Base-by-base conservation (phyloP, 148 eudicot species). In the Camellia lanceoleosa region DNA sequence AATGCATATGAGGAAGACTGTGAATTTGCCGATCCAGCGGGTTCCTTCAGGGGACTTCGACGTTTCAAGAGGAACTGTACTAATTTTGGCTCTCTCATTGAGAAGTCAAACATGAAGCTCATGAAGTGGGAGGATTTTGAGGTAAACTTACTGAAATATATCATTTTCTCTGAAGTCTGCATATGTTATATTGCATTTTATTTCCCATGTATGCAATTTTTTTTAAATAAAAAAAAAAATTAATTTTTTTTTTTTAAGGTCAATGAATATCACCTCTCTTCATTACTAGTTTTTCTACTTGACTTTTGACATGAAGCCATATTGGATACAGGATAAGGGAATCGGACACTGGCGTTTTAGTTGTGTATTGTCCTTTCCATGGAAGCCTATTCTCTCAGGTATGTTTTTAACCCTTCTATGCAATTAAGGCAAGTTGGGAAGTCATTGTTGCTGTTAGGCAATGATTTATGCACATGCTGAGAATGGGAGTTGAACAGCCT, bases 371-470 rank as follows among this genome's bases (percentile, higher is more conserved):
- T 87, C 94, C 19, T 92, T 96, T 79, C 99, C 99, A 56, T 96
- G 99, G 99, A 92, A 83, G 87, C 99, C 99, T 71, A 96, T 96
- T 68, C 99, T 96, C 80, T 96, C 99, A 74, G 99, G 99, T 96
- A 87, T 42, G 79, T 71, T 43, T 66, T 80, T 56, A 5, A 30
- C 20, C 47, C 73, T 18, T n/a, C 20, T 79, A 15, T 55, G 55
- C 12, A 43, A 2, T 11, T 44, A 16, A 54, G 15, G 67, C 12
- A 20, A 5, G 23, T 63, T 7, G 68, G 6, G 67, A 11, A 19
- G 4, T 38, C 5, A 8, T 49, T 23, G 8, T 23, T 54, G 75
- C 75, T 20, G 30, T 20, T 51, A 20, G 43, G 41, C 74, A 12
- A 49, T 15, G 4, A 59, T 3, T 20, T 30, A 2, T 12, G 38